phyloP scores from a whole-genome alignment of 305 asterid species.

The Fraxinus nigra region DNA sequence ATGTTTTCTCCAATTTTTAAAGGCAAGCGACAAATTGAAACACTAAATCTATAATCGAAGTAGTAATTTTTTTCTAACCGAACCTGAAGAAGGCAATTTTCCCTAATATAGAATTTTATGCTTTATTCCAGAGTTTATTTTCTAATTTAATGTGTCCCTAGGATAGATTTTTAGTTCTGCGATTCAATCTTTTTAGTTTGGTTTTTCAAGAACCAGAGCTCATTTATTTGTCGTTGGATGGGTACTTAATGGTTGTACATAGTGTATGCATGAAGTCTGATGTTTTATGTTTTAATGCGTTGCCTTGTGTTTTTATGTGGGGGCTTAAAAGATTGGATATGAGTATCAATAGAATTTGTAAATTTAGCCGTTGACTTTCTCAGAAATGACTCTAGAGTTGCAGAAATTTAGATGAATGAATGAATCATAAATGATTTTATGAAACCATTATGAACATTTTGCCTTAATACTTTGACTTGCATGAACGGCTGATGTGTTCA shows the following conservation, averaged over 20 bases:
- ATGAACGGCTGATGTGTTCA: not conserved
- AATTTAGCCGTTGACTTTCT: not conserved
- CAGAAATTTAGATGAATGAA: not conserved
- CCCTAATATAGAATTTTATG: not conserved
- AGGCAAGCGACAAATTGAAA: no score
- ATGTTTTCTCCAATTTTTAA: no score
- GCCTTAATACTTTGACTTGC: not conserved
- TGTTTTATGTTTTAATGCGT: no score
- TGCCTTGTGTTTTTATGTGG: not conserved
- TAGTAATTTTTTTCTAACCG: no score
- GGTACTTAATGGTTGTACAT: conserved; percentile 15
- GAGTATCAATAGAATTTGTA: not conserved
- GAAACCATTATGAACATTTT: not conserved
- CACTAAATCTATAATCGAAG: no score
- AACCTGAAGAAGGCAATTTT: no score
- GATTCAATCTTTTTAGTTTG: not conserved
- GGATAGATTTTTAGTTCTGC: not conserved
- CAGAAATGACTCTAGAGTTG: not conserved
- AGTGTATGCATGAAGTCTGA: conserved; percentile 18
- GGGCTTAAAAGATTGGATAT: not conserved
- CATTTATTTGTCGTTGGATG: conserved; percentile 14
- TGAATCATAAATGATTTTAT: not conserved
- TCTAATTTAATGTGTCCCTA: not conserved
- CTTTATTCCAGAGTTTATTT: not conserved
- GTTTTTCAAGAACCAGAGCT: conserved; percentile 10